A percentile compares a stretch with the other conserved stretches of the same genome.
Conservation (phyloP, 352 stramenopile species). For the Phytopythium delawarense region DNA sequence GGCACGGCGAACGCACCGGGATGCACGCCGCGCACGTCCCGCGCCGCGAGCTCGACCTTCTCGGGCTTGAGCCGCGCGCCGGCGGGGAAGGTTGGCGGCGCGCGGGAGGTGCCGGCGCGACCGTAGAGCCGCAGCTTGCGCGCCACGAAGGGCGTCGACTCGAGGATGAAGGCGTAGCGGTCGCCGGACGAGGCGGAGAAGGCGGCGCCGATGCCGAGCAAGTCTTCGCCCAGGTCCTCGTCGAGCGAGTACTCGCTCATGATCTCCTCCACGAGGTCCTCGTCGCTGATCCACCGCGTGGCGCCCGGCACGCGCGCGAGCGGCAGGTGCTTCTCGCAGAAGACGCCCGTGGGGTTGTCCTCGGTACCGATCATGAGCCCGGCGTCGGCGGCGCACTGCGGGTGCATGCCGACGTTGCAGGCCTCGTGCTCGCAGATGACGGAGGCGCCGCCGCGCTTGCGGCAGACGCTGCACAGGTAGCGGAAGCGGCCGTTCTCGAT, state of each 20-base stretch:
- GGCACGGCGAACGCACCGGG: slow-evolving; percentile 33
- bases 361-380: slow-evolving; percentile 80
- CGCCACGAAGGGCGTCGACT: slow-evolving; percentile 62
- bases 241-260: slow-evolving; percentile 72
- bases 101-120: slow-evolving; percentile 11
- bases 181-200: slow-evolving; percentile 20
- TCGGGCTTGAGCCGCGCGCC: neutral
- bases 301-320: slow-evolving; percentile 55
- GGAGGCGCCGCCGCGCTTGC: slow-evolving; percentile 72
- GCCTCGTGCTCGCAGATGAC: slow-evolving; percentile 76
- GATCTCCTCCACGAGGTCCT: slow-evolving; percentile 81
- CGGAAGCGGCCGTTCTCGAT: slow-evolving; percentile 83
- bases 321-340: slow-evolving; percentile 83
- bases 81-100: neutral
- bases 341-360: slow-evolving; percentile 62
- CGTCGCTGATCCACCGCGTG: slow-evolving; percentile 82
- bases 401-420: slow-evolving; percentile 80
- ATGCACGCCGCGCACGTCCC: slow-evolving; percentile 29
- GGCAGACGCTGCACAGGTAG: slow-evolving; percentile 76
- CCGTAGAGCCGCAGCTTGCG: slow-evolving; percentile 44
- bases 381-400: slow-evolving; percentile 67
- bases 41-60: slow-evolving; percentile 19
- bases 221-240: slow-evolving; percentile 31
- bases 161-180: slow-evolving; percentile 69
- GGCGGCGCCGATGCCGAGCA: slow-evolving; percentile 12